Base-by-base conservation (phyloP, 176 grass and related monocot genomes). In the Rhynchospora pubera region DNA sequence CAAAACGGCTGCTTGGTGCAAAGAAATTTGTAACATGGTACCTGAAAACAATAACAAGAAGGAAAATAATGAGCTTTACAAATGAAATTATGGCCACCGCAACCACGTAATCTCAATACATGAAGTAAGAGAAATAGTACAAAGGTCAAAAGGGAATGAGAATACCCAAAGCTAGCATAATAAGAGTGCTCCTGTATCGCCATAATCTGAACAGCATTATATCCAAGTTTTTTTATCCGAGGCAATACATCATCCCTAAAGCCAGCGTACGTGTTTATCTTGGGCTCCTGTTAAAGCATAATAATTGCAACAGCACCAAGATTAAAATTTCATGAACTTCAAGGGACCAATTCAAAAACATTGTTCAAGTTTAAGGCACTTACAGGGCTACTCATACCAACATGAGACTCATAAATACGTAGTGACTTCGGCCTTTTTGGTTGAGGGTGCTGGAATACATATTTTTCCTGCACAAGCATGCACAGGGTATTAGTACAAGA, bases 151-250 rank as follows among this genome's bases (percentile, higher is more conserved):
- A 26, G 30, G 84, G 64, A n/a, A 13, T 57, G 51, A 84, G 30
- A 82, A 80, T 94, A 77, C 92, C 97, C 97, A 85, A 99, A 99
- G 80, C 97, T 99, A 65, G 87, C 97, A 84, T 99, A 99, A 76
- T 99, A 93, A 5, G 93, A 95, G 68, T 99, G 97, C 60, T 99
- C 97, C 83, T 99, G 97, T 82, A 99, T 96, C 82, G 96, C 96
- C 96, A 98, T 98, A 87, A 98, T 98, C 78, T 98, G 96, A 72
- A 98, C 87, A 85, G 96, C 92, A 89, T 99, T 99, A 84, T 99
- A 99, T 79, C 97, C 97, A 71, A 99, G 92, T 58, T n/a, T 93
- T 88, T 99, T 99, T 8, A 99, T 99, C 85, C 93, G 88, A 76
- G 96, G 96, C 18, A 99, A 79, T 21, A 99, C 89, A 19, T 99